Conservation (phyloP, 768 basidiomycete species). For the Tricholoma sp. region DNA sequence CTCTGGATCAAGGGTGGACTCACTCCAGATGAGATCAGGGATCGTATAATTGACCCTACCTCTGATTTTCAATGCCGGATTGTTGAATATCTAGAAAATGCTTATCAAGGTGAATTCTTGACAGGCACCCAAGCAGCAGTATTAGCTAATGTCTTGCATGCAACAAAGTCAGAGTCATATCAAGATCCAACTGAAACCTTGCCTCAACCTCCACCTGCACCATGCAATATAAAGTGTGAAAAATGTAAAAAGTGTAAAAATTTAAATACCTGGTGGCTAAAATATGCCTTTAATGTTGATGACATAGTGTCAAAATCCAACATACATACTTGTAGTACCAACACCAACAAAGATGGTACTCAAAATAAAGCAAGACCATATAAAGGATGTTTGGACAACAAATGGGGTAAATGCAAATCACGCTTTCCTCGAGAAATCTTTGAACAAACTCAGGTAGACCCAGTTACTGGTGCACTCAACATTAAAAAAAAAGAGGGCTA, state of each 20-base stretch:
- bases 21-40: conserved; percentile 6
- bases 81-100: conserved; percentile 5
- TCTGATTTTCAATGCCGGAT: conserved; percentile 4
- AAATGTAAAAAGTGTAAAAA: conserved; percentile 13
- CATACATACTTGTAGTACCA: conserved; percentile 21
- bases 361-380: conserved; percentile 1
- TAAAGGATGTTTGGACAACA: conserved; percentile 22
- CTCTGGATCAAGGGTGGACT: conserved; percentile 19
- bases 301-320: conserved; percentile 25
- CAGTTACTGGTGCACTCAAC: conserved; percentile 21
- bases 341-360: conserved; percentile 10
- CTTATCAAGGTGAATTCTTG: conserved; percentile 4
- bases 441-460: conserved; percentile 18
- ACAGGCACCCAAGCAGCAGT: conserved; percentile 1
- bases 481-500: conserved; percentile 28
- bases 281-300: conserved; percentile 18
- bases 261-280: conserved; percentile 9
- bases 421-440: conserved; percentile 29
- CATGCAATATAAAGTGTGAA: conserved; percentile 2
- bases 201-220: conserved; percentile 17
- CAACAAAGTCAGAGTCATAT: conserved; percentile 22
- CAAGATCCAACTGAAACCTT: conserved; percentile 17
- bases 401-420: conserved; percentile 24
- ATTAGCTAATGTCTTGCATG: neutral
- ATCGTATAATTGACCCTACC: conserved; percentile 6